Evolutionary conservation across 352 stramenopile genomes (phyloP), one percentile per base, ranked within the genome.

Genomic region (Phytophthora nicotianae): DNA sequence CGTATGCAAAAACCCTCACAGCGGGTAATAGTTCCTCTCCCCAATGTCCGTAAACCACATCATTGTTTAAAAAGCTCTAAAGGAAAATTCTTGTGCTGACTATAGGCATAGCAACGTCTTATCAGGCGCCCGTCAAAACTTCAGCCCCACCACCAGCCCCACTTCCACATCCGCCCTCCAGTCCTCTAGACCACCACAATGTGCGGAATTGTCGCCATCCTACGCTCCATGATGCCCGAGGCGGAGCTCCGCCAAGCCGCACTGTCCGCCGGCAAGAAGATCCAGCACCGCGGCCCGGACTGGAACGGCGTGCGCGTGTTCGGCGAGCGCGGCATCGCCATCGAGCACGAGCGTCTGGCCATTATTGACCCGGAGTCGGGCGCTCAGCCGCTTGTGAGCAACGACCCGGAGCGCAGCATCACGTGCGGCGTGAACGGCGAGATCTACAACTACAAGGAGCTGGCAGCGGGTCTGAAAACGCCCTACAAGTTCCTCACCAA

Each of bases 391-490:
- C 77, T 98, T 7, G 76, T 92, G 53, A 95, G 80, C 67, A 90
- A 88, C 72, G 94, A 98, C 68, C 72, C 81, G 8, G 71, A 77
- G 38, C 59, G 70, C 40, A 86, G 81, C 43, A 87, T 99, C 59
- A 98, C 98, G 65, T 89, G 99, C 5, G 93, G 96, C 6, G 97
- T 97, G 35, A 99, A 99, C 77, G 97, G 97, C 46, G 97, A 99
- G 81, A 98, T 99, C 60, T 99, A 99, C 91, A 99, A 99, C 82
- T 98, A 99, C 86, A 96, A 97, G 72, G 89, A 99, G 70, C 74
- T 99, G 8, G 97, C 97, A 37, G 63, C 75, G 5, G 40, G 70
- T n/a, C 73, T 98, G 8, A 58, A 71, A 32, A 86, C 84, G 35
- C 84, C 94, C n/a, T 99, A 99, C 75, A 72, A 74, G 24, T 98